These are phyloP conservation scores for Emmonsiellopsis sp. DNA, from an alignment of 2,329 filamentous ascomycete genomes.

Conservation along the genomic window DNA sequence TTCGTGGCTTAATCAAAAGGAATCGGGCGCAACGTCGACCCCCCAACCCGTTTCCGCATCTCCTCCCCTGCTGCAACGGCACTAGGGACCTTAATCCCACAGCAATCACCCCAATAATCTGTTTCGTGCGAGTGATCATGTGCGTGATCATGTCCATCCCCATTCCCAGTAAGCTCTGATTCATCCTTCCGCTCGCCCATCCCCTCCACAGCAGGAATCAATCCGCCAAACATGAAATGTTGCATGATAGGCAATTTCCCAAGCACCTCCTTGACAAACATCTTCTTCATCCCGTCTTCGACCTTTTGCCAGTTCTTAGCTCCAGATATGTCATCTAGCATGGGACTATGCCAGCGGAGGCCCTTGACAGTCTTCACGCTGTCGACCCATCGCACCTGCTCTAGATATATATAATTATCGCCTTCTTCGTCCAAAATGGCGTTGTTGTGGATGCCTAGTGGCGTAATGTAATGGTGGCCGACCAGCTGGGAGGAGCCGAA, in stretches of 20 bases:
- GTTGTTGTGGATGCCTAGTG: slow-evolving; percentile 74
- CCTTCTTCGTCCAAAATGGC: slow-evolving; percentile 80
- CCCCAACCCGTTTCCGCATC: slow-evolving; percentile 64
- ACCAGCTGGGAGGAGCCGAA: slow-evolving; percentile 87
- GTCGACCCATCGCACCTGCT: slow-evolving; percentile 90
- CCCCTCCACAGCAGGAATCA: slow-evolving; percentile 69
- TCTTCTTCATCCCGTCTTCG: slow-evolving; percentile 87
- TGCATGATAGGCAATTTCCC: slow-evolving; percentile 97
- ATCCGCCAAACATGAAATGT: slow-evolving; percentile 86
- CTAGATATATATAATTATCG: slow-evolving; percentile 77
- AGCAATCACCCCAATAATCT: slow-evolving; percentile 83
- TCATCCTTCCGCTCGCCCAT: slow-evolving; percentile 54
- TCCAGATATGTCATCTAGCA: slow-evolving; percentile 94
- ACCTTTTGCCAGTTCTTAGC: slow-evolving; percentile 88
- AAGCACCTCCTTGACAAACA: slow-evolving; percentile 91
- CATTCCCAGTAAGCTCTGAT: slow-evolving; percentile 49
- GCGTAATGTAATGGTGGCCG: slow-evolving; percentile 72
- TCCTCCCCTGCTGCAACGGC: slow-evolving; percentile 85
- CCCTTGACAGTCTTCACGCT: slow-evolving; percentile 93
- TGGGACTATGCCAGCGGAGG: slow-evolving; percentile 90
- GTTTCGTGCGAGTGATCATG: slow-evolving; percentile 33
- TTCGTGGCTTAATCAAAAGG: slow-evolving; percentile 33
- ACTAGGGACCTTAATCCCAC: slow-evolving; percentile 93
- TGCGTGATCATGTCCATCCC: slow-evolving; percentile 62
- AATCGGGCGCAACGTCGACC: slow-evolving; percentile 53